A percentile compares a stretch with the other conserved stretches of the same genome.
Evolutionary conservation across 1,284 basidiomycete genomes (phyloP).

Genomic region (Coriolopsis trogii): DNA sequence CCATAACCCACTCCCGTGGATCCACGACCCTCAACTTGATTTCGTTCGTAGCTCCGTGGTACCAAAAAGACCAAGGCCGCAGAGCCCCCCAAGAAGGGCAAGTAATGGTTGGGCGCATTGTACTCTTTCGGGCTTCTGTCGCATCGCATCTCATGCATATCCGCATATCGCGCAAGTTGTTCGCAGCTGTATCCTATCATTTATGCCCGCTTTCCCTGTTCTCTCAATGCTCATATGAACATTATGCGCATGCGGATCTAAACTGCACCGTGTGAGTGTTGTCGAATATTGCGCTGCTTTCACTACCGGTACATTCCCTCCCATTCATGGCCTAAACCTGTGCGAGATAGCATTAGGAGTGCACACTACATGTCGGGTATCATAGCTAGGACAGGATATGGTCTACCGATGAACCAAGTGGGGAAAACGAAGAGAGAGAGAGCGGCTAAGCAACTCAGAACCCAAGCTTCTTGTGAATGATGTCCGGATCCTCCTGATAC

Average conservation of each 20-base stretch:
- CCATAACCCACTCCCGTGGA: not conserved
- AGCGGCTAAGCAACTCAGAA: slow-evolving; percentile 48
- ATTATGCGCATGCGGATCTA: slow-evolving; percentile 45
- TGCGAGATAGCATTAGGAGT: slow-evolving; percentile 25
- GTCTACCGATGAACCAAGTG: slow-evolving; percentile 27
- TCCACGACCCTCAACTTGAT: not conserved
- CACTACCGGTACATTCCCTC: not conserved
- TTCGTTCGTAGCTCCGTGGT: slow-evolving; percentile 72
- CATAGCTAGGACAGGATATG: slow-evolving; percentile 34
- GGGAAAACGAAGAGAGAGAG: slow-evolving; percentile 15
- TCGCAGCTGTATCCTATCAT: slow-evolving; percentile 44
- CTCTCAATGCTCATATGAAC: slow-evolving; percentile 43
- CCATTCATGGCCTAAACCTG: not conserved
- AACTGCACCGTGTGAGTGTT: not conserved
- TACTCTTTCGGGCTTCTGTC: slow-evolving; percentile 29
- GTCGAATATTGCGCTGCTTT: not conserved
- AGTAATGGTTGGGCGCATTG: slow-evolving; percentile 53
- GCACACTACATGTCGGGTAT: slow-evolving; percentile 36
- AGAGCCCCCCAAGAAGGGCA: slow-evolving; percentile 87
- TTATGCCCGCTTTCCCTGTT: slow-evolving; percentile 40
- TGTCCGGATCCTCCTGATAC: slow-evolving; percentile 98
- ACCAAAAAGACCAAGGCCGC: slow-evolving; percentile 93
- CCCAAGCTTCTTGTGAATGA: slow-evolving; percentile 91
- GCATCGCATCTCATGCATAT: slow-evolving; percentile 41
- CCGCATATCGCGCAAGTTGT: slow-evolving; percentile 37